phyloP scores from a whole-genome alignment of 352 stramenopile genomes.

The Globisporangium echinulatum region DNA sequence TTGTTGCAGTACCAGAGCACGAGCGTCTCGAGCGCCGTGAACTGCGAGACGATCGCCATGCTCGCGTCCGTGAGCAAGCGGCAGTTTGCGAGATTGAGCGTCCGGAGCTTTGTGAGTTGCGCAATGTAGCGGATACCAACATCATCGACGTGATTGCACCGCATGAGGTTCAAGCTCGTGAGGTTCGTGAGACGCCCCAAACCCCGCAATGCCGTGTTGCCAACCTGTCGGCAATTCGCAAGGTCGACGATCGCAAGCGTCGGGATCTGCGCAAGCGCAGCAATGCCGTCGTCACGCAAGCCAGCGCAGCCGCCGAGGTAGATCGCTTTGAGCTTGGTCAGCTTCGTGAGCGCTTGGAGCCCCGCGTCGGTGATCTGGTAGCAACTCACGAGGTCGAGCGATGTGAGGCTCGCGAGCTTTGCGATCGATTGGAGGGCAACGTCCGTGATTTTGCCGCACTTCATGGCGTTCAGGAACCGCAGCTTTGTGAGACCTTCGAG shows the following conservation, averaged over 20 bases:
- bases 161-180: conserved; percentile 76
- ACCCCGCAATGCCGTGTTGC: conserved; percentile 49
- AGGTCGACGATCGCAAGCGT: conserved; percentile 61
- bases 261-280: conserved; percentile 26
- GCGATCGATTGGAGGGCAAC: conserved; percentile 35
- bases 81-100: conserved; percentile 78
- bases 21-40: conserved; percentile 51
- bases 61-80: conserved; percentile 62
- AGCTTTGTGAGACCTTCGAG: conserved; percentile 46
- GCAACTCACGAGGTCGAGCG: conserved; percentile 74
- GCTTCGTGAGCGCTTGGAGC: conserved; percentile 25
- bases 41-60: conserved; percentile 30
- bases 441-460: conserved; percentile 70
- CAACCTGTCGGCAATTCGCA: conserved; percentile 67
- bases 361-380: conserved; percentile 60
- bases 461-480: conserved; percentile 79
- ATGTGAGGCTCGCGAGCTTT: conserved; percentile 46
- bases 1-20: conserved; percentile 85
- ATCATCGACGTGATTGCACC: conserved; percentile 69
- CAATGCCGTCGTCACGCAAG: conserved; percentile 55
- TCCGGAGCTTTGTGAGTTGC: conserved; percentile 40
- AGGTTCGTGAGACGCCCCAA: conserved; percentile 50
- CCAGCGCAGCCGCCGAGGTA: conserved; percentile 58
- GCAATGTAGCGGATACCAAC: conserved; percentile 36
- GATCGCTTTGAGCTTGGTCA: conserved; percentile 51